phyloP scores from a whole-genome alignment of 2,329 filamentous ascomycete genomes.

The Beauveria asiatica region DNA sequence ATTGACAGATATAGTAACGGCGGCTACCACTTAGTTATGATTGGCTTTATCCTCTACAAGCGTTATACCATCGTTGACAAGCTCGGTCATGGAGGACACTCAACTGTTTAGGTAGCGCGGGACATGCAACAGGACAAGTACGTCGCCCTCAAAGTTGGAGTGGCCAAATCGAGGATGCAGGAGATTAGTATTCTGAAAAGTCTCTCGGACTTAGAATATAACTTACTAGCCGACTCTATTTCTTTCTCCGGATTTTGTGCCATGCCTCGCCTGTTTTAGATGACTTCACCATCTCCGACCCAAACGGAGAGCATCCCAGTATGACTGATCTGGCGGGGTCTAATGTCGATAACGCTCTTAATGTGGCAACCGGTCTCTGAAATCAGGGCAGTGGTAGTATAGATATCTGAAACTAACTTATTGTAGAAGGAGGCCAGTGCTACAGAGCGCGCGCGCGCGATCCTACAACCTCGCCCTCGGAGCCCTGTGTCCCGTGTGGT shows the following conservation, averaged over 20 bases:
- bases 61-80: conserved; percentile 30
- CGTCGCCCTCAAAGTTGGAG: conserved; percentile 14
- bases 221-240: background rate
- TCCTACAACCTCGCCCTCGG: background rate
- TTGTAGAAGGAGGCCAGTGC: background rate
- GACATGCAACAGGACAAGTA: conserved; percentile 17
- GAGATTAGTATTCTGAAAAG: background rate
- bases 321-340: background rate
- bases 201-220: background rate
- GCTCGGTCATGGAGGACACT: conserved; percentile 29
- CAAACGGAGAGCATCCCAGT: background rate
- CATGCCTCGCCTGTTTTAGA: background rate
- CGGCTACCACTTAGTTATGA: conserved; percentile 1
- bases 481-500: background rate
- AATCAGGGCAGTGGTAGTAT: background rate
- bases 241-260: background rate
- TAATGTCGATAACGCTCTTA: background rate
- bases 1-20: background rate
- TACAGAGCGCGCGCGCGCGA: background rate
- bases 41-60: conserved; percentile 7
- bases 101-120: conserved; percentile 32
- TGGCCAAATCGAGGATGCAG: background rate
- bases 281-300: background rate
- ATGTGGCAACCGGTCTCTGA: too few relatives aligned
- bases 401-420: background rate